phyloP scores from a whole-genome alignment of 2,329 filamentous ascomycete species.

The Fusarium sulawesiense region DNA sequence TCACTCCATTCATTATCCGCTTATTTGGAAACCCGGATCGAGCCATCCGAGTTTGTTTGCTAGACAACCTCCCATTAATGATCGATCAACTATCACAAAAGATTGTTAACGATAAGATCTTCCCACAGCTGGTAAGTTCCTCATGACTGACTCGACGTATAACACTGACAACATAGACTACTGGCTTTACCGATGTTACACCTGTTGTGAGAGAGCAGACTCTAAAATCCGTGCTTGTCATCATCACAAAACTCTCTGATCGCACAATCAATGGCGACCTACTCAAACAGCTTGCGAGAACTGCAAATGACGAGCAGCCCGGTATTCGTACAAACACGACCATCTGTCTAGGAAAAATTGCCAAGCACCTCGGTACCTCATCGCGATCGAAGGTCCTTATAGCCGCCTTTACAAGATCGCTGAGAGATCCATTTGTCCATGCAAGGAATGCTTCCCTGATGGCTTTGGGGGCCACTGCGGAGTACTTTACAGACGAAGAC shows the following conservation, averaged over 20 bases:
- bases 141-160: background rate
- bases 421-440: constrained; percentile 94
- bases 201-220: constrained; percentile 96
- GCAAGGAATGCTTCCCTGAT: constrained; percentile 89
- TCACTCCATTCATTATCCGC: constrained; percentile 87
- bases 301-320: constrained; percentile 96
- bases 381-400: constrained; percentile 90
- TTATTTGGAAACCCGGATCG: constrained; percentile 92
- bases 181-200: constrained; percentile 91
- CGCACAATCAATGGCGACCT: constrained; percentile 94
- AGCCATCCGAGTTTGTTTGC: constrained; percentile 87
- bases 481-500: constrained; percentile 90
- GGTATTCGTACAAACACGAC: constrained; percentile 98
- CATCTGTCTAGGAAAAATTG: constrained; percentile 96
- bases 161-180: constrained; percentile 68
- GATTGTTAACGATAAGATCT: constrained; percentile 95
- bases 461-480: constrained; percentile 84
- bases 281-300: constrained; percentile 90
- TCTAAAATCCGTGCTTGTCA: constrained; percentile 88
- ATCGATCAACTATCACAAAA: constrained; percentile 91
- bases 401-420: constrained; percentile 88
- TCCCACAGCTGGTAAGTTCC: constrained; percentile 82
- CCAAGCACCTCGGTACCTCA: constrained; percentile 82
- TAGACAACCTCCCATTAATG: constrained; percentile 90
- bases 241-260: constrained; percentile 91